These are phyloP conservation scores for Suhomyces kilbournensis DNA, from an alignment of 805 yeast genomes.

Conservation along the genomic window DNA sequence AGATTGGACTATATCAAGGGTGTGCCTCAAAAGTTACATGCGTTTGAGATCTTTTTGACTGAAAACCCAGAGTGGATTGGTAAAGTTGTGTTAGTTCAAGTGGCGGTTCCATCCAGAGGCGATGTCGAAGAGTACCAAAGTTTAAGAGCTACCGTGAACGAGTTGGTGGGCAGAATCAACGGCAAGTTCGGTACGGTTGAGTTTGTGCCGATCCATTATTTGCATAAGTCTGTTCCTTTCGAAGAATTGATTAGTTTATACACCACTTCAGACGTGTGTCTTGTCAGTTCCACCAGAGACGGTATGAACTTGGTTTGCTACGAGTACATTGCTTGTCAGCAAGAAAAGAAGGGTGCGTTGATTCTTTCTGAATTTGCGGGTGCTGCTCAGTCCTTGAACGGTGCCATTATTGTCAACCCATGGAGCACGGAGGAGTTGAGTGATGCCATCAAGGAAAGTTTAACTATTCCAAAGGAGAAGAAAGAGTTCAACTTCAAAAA, in stretches of 20 bases:
- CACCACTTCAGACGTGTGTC: constrained; percentile 81
- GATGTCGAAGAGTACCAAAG: constrained; percentile 98
- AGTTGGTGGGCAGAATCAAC: constrained; percentile 92
- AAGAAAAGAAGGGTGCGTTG: constrained; percentile 77
- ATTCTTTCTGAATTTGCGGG: constrained; percentile 96
- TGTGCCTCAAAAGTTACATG: constrained; percentile 95
- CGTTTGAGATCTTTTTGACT: constrained; percentile 85
- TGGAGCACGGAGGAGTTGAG: constrained; percentile 97
- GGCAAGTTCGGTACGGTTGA: constrained; percentile 96
- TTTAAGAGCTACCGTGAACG: constrained; percentile 90
- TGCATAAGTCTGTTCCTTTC: constrained; percentile 89
- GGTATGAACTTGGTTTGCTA: constrained; percentile 97
- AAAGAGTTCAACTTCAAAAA: constrained; percentile 74
- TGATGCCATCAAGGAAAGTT: constrained; percentile 78
- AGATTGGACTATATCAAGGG: constrained; percentile 96
- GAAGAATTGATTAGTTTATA: constrained; percentile 89
- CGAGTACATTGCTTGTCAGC: constrained; percentile 96
- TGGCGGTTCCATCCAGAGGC: constrained; percentile 96
- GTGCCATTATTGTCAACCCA: constrained; percentile 91
- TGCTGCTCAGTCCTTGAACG: constrained; percentile 97
- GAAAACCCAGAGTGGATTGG: constrained; percentile 99
- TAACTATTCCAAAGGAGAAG: constrained; percentile 83
- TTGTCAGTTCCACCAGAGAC: constrained; percentile 92
- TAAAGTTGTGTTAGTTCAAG: constrained; percentile 90
- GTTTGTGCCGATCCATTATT: constrained; percentile 94